Conservation (phyloP, 371 early-diverging fungal genomes). For the Syncephalastrum contaminatum region DNA sequence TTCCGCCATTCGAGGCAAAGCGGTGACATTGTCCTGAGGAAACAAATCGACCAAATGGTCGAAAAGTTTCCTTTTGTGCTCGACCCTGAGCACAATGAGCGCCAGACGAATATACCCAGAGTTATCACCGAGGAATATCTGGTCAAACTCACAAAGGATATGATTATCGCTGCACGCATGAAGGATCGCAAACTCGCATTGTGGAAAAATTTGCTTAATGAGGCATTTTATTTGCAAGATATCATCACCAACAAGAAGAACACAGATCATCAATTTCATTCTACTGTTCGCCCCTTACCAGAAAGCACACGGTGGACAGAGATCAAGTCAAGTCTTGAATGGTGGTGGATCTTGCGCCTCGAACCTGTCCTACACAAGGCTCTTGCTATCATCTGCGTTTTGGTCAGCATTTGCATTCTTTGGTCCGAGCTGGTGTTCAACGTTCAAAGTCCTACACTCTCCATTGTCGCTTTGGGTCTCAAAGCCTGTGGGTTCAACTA, state of each 20-base stretch:
- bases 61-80: slow-evolving; percentile 48
- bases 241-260: slow-evolving; percentile 64
- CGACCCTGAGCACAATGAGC: slow-evolving; percentile 26
- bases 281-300: slow-evolving; percentile 35
- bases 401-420: slow-evolving; percentile 71
- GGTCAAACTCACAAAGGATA: slow-evolving; percentile 47
- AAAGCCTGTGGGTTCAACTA: slow-evolving; percentile 47
- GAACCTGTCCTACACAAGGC: slow-evolving; percentile 63
- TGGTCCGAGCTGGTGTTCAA: slow-evolving; percentile 94
- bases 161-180: slow-evolving; percentile 61
- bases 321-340: slow-evolving; percentile 47
- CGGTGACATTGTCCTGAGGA: slow-evolving; percentile 26
- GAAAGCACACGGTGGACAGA: slow-evolving; percentile 14
- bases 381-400: slow-evolving; percentile 57
- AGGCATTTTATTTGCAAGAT: slow-evolving; percentile 76
- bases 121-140: slow-evolving; percentile 58
- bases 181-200: slow-evolving; percentile 63
- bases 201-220: slow-evolving; percentile 61
- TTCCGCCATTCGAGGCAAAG: too few relatives aligned
- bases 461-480: slow-evolving; percentile 53
- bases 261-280: slow-evolving; percentile 53
- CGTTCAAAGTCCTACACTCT: slow-evolving; percentile 53
- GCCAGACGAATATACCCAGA: slow-evolving; percentile 37
- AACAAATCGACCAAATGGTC: slow-evolving; percentile 56
- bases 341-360: slow-evolving; percentile 83